These are phyloP conservation scores for Graphium sp. DNA, from an alignment of 2,329 filamentous ascomycete genomes.

Conservation along the genomic window DNA sequence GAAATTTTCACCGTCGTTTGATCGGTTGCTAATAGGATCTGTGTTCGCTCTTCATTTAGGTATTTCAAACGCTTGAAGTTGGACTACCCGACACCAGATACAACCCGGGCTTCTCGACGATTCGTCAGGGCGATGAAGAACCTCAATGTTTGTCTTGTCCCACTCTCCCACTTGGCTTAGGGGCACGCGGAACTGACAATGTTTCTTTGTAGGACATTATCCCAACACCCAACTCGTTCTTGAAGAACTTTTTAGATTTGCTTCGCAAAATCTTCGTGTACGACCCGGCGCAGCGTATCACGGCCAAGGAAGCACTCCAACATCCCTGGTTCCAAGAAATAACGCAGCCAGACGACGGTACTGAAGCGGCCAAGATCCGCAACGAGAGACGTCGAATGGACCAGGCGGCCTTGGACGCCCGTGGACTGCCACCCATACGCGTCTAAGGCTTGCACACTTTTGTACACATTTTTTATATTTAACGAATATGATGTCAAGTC, in stretches of 20 bases:
- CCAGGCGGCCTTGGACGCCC: constrained; percentile 12
- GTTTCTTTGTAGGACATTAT: constrained; percentile 39
- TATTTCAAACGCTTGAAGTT: constrained; percentile 51
- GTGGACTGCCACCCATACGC: constrained; percentile 2
- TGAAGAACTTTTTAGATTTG: constrained; percentile 46
- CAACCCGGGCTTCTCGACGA: constrained; percentile 43
- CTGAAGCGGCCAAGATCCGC: constrained; percentile 49
- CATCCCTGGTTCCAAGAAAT: constrained; percentile 54
- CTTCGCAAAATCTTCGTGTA: constrained; percentile 53
- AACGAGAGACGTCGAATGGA: constrained; percentile 29
- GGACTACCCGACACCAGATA: constrained; percentile 48
- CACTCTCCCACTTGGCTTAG: background rate
- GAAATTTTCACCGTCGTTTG: too few relatives aligned
- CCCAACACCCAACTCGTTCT: constrained; percentile 38
- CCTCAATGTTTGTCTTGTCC: constrained; percentile 31
- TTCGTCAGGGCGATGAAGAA: constrained; percentile 61
- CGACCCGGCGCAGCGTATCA: constrained; percentile 47
- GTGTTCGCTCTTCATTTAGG: constrained; percentile 22
- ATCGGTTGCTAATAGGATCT: too few relatives aligned
- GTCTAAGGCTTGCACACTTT: too few relatives aligned
- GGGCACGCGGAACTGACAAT: background rate
- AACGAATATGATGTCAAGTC: too few relatives aligned
- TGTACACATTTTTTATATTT: too few relatives aligned
- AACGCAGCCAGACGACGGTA: constrained; percentile 47
- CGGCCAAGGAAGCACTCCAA: constrained; percentile 46